Percentiles rank a stretch among this genome's conserved stretches.
Evolutionary conservation across 2,329 filamentous ascomycete genomes (phyloP).

Genomic region (Aspergillus hiratsukae): DNA sequence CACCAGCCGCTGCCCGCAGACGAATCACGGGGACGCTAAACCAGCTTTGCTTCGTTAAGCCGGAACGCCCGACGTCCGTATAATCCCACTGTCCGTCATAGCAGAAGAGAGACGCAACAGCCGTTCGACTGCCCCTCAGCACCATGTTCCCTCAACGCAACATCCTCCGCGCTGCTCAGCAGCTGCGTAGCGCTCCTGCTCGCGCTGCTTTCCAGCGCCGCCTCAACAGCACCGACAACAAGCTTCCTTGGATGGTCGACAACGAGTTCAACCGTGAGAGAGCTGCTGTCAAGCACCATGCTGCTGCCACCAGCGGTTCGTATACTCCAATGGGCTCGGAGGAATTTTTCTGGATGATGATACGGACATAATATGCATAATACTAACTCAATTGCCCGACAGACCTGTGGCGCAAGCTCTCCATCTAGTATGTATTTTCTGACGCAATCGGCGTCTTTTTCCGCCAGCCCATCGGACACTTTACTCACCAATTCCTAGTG

Average conservation of each 20-base stretch:
- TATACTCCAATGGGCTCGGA: conserved; percentile 21
- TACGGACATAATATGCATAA: neutral
- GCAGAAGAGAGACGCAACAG: conserved; percentile 11
- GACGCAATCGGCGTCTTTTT: neutral
- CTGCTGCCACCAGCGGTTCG: conserved; percentile 75
- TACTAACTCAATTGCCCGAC: conserved; percentile 26
- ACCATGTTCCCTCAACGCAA: conserved; percentile 64
- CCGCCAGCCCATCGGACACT: neutral
- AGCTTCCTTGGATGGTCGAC: conserved; percentile 63
- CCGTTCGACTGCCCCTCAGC: conserved; percentile 14
- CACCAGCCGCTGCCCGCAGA: conserved; percentile 1
- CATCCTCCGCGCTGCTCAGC: conserved; percentile 56
- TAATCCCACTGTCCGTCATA: conserved; percentile 17
- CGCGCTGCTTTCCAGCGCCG: conserved; percentile 63
- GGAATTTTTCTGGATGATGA: neutral
- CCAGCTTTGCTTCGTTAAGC: conserved; percentile 19
- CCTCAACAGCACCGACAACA: conserved; percentile 59
- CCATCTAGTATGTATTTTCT: conserved; percentile 72
- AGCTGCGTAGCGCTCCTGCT: conserved; percentile 52
- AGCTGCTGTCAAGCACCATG: conserved; percentile 84
- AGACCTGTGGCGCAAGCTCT: conserved; percentile 96
- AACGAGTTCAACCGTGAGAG: conserved; percentile 94
- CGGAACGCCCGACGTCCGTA: conserved; percentile 20
- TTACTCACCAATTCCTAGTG: conserved; percentile 49
- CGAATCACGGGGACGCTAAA: conserved; percentile 30